Percentiles rank a stretch among this genome's conserved stretches.
Conservation (phyloP, 1,139 yeast species). For the Kurtzmaniella quercitrusa region DNA sequence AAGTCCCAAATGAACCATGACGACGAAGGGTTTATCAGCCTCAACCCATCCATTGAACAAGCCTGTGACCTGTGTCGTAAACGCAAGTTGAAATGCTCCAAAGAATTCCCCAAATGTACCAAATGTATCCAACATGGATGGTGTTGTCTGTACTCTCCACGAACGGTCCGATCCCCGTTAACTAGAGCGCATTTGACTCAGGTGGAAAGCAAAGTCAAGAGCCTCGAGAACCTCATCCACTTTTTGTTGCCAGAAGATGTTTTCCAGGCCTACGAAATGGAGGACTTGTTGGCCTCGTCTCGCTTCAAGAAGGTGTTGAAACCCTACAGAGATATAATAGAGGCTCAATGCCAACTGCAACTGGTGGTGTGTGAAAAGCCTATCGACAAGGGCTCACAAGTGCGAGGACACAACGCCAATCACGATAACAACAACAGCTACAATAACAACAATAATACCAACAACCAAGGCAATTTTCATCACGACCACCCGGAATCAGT, state of each 20-base stretch:
- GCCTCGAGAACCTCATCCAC: constrained; percentile 50
- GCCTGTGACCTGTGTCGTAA: constrained; percentile 60
- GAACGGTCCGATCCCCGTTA: constrained; percentile 72
- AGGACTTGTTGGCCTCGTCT: constrained; percentile 20
- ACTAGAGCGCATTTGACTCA: constrained; percentile 77
- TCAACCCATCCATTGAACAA: constrained; percentile 30
- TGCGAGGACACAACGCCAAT: not conserved
- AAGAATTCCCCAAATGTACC: constrained; percentile 69
- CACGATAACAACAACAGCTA: constrained; percentile 4
- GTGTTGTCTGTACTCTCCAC: constrained; percentile 75
- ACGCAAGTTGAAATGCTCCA: constrained; percentile 54
- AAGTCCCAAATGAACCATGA: constrained; percentile 3
- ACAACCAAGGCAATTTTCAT: too few species aligned
- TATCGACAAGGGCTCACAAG: not conserved
- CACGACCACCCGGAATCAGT: not conserved
- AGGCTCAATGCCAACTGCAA: constrained; percentile 2
- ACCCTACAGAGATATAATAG: constrained; percentile 14
- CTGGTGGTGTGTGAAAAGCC: constrained; percentile 4
- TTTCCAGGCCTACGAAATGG: constrained; percentile 17
- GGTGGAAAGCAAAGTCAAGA: constrained; percentile 61
- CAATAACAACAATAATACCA: not conserved
- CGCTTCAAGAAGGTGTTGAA: constrained; percentile 20
- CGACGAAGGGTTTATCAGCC: not conserved
- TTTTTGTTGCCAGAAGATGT: constrained; percentile 28
- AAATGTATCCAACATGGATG: constrained; percentile 72